Percentiles rank a stretch among this genome's conserved stretches.
Conservation (phyloP, 257 asterid genomes). For the Solanum tacnaense region DNA sequence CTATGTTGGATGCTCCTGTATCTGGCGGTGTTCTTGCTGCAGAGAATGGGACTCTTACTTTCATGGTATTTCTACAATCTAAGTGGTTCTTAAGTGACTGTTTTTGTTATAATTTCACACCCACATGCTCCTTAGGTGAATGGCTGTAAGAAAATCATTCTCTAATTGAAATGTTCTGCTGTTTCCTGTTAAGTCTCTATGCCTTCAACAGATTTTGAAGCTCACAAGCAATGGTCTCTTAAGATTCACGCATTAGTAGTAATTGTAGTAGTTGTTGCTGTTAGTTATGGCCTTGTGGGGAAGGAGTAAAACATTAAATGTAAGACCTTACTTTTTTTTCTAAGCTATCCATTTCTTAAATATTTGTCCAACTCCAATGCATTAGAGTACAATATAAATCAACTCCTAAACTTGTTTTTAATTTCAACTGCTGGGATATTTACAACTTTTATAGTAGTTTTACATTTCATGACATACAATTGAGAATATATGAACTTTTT, state of each 20-base stretch:
- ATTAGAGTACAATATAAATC: not conserved
- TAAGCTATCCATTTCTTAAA: not conserved
- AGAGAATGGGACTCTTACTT: conserved; percentile 79
- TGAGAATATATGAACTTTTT: not conserved
- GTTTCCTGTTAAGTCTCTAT: not conserved
- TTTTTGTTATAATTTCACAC: not conserved
- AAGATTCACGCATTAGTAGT: not conserved
- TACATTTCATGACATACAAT: not conserved
- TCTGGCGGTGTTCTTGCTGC: conserved; percentile 96
- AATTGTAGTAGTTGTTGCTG: not conserved
- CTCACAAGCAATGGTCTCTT: not conserved
- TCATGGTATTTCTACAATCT: conserved; percentile 51
- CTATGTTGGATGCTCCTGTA: conserved; percentile 97
- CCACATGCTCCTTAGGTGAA: not conserved
- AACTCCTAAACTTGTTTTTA: not conserved
- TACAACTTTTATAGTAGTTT: not conserved
- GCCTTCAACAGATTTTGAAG: not conserved
- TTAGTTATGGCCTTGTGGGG: not conserved
- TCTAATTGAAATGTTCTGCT: not conserved
- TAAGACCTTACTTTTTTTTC: not conserved
- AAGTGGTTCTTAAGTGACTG: not conserved
- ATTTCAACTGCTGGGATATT: not conserved
- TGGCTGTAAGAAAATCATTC: not conserved
- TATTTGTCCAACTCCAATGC: not conserved
- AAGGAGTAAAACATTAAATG: not conserved